A percentile compares a stretch with the other conserved stretches of the same genome.
Conservation (phyloP, 2,329 filamentous ascomycete species). For the Diatrype stigma region DNA sequence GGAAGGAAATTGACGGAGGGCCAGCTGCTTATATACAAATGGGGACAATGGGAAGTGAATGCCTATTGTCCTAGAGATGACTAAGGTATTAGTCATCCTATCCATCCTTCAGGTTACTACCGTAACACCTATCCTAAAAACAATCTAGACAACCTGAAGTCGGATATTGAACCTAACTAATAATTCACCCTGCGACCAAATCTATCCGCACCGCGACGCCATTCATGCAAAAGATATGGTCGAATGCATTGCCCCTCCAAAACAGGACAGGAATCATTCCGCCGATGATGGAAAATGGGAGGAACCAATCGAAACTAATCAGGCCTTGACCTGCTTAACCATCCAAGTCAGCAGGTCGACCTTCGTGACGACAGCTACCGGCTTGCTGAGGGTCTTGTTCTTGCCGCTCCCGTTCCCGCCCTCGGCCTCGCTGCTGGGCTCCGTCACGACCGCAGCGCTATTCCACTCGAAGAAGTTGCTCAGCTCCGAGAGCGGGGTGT, state of each 20-base stretch:
- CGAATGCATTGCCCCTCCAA: neutral
- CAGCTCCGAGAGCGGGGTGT: slow-evolving; percentile 77
- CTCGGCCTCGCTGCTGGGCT: slow-evolving; percentile 46
- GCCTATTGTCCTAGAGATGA: too few species aligned
- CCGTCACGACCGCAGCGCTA: slow-evolving; percentile 89
- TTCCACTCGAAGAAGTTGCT: slow-evolving; percentile 98
- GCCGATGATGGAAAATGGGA: neutral
- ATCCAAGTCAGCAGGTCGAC: slow-evolving; percentile 93
- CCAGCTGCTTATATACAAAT: too few species aligned
- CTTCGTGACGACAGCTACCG: slow-evolving; percentile 90
- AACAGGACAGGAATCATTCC: neutral
- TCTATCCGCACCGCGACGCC: neutral
- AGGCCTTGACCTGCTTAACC: slow-evolving; percentile 57
- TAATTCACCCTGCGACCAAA: too few species aligned
- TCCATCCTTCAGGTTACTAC: too few species aligned
- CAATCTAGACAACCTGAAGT: neutral
- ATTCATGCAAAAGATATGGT: neutral
- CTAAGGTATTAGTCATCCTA: too few species aligned
- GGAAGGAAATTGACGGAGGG: too few species aligned
- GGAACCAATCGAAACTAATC: too few species aligned
- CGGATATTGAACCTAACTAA: too few species aligned
- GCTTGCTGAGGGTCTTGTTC: slow-evolving; percentile 58
- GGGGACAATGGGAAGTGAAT: too few species aligned
- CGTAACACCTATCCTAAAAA: neutral
- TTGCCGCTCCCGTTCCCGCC: slow-evolving; percentile 36